These are phyloP conservation scores for Suillus spraguei DNA, from an alignment of 768 basidiomycete genomes.

Conservation along the genomic window DNA sequence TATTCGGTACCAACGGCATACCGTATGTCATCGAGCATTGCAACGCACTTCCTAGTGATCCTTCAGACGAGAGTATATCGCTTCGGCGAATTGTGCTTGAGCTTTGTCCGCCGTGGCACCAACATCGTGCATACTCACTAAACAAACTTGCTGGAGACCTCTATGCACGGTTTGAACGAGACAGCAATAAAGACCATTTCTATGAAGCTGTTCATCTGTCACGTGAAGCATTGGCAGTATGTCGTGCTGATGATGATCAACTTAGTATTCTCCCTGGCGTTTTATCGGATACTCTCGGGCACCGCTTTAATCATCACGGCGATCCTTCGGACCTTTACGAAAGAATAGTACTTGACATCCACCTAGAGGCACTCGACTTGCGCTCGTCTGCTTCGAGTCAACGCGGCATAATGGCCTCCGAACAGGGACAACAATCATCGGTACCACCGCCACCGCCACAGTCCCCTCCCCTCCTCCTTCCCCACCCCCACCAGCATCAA, in stretches of 20 bases:
- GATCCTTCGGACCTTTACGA: background rate
- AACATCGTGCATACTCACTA: background rate
- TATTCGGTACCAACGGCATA: background rate
- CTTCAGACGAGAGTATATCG: constrained; percentile 2
- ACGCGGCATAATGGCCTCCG: background rate
- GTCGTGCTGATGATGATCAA: background rate
- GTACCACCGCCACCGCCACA: background rate
- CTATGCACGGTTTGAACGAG: background rate
- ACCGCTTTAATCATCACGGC: background rate
- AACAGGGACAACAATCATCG: background rate
- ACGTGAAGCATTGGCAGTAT: background rate
- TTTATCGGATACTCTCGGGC: background rate
- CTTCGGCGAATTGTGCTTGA: background rate
- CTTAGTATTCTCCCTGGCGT: background rate
- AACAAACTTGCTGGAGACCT: background rate
- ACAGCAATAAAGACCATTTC: background rate
- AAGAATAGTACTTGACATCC: background rate
- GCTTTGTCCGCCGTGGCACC: background rate
- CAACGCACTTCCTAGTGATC: background rate
- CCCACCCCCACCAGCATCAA: background rate
- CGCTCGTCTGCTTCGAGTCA: background rate
- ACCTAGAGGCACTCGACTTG: background rate
- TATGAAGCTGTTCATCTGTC: background rate
- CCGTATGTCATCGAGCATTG: background rate
- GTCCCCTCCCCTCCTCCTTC: background rate